Conservation (phyloP, 176 grass and related monocot species). For the Oryza glaberrima region DNA sequence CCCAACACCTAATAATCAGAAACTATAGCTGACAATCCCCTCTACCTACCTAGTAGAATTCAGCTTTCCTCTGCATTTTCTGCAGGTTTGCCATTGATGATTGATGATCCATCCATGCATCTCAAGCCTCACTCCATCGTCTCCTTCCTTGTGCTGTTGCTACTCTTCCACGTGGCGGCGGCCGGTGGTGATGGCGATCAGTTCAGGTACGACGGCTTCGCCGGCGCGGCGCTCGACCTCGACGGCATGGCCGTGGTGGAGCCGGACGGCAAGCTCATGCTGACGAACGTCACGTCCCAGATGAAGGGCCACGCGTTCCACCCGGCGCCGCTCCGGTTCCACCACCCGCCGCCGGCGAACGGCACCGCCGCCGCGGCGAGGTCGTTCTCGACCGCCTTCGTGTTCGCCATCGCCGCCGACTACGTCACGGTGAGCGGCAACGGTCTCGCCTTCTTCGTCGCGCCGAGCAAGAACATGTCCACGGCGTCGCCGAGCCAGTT, state of each 20-base stretch:
- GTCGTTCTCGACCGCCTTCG: slow-evolving; percentile 46
- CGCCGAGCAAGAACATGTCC: slow-evolving; percentile 39
- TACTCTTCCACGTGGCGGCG: not conserved
- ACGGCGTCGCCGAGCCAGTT: slow-evolving; percentile 41
- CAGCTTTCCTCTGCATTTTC: not conserved
- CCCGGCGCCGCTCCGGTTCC: slow-evolving; percentile 31
- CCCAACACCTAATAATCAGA: slow-evolving; percentile 2
- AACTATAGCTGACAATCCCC: not conserved
- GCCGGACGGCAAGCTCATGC: slow-evolving; percentile 38
- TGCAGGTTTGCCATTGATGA: not conserved
- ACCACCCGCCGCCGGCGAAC: not conserved
- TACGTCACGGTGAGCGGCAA: slow-evolving; percentile 48
- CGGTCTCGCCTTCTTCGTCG: slow-evolving; percentile 45
- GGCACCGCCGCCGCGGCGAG: not conserved
- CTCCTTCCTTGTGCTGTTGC: not conserved
- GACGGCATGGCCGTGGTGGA: slow-evolving; percentile 45
- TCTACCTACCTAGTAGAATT: not conserved
- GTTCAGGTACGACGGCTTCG: slow-evolving; percentile 40
- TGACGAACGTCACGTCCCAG: slow-evolving; percentile 52
- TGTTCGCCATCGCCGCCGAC: slow-evolving; percentile 40
- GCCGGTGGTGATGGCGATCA: not conserved
- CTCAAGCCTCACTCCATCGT: not conserved
- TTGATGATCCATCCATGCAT: slow-evolving; percentile 8
- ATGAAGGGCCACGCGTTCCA: slow-evolving; percentile 45
- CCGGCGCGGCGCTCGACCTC: slow-evolving; percentile 31